A percentile compares a stretch with the other conserved stretches of the same genome.
Conservation (phyloP, 2,329 filamentous ascomycete genomes). For the Ilyonectria mors-panacis region DNA sequence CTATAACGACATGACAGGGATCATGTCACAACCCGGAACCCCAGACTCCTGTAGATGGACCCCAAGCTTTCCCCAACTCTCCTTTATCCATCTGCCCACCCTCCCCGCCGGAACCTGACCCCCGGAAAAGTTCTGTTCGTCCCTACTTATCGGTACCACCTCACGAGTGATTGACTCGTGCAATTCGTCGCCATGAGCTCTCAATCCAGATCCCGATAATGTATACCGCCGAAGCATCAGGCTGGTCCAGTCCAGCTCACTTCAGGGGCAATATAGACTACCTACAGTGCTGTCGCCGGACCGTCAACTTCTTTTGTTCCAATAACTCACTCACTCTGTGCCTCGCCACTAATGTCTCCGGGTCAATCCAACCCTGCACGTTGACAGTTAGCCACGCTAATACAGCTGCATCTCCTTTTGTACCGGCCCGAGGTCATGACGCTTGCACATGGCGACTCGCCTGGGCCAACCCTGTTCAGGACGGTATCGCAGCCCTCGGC, state of each 20-base stretch:
- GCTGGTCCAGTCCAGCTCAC: background rate
- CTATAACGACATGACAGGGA: constrained; percentile 26
- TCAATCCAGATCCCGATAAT: background rate
- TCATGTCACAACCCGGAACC: constrained; percentile 26
- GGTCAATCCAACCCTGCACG: constrained; percentile 31
- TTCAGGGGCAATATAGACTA: background rate
- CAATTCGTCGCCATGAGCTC: background rate
- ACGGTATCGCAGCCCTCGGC: constrained; percentile 23
- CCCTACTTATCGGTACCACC: constrained; percentile 8
- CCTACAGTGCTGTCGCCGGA: background rate
- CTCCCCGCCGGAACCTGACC: constrained; percentile 20
- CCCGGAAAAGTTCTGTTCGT: background rate
- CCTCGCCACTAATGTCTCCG: constrained; percentile 15
- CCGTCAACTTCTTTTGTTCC: background rate
- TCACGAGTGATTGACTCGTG: constrained; percentile 1
- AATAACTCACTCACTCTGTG: background rate
- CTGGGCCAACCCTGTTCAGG: constrained; percentile 33
- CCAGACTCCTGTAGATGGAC: constrained; percentile 25
- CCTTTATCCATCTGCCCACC: constrained; percentile 28
- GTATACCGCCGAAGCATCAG: background rate
- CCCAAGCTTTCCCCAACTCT: constrained; percentile 22
- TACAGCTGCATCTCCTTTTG: constrained; percentile 39
- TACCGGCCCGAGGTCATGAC: constrained; percentile 31
- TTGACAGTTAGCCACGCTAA: constrained; percentile 34
- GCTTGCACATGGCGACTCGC: constrained; percentile 32